Evolutionary conservation across 2,329 filamentous ascomycete genomes (phyloP).

Genomic region (Epichloe hybrida): DNA sequence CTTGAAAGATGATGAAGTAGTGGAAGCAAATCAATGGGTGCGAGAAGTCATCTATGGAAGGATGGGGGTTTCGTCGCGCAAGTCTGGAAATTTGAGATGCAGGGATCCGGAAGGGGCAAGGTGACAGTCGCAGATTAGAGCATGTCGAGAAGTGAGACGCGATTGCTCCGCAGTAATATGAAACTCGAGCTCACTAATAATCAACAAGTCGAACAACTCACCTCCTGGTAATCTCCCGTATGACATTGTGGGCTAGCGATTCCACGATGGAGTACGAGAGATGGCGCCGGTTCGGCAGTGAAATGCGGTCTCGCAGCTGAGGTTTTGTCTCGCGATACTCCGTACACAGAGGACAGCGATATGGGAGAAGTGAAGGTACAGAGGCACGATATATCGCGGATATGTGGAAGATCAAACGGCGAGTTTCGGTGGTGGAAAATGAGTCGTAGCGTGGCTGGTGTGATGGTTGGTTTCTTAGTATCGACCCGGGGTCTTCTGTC

Average conservation of each 20-base stretch:
- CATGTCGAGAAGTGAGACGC: background rate
- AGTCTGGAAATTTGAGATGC: background rate
- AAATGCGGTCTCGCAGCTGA: background rate
- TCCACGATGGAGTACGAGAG: background rate
- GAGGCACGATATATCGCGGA: too few relatives aligned
- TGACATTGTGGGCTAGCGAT: constrained; percentile 1
- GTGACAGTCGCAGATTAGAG: background rate
- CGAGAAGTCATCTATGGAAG: background rate
- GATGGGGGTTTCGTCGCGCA: background rate
- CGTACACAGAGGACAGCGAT: too few relatives aligned
- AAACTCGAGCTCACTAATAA: background rate
- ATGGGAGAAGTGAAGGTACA: too few relatives aligned
- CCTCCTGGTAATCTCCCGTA: background rate
- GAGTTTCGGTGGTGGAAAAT: background rate
- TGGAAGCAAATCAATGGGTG: background rate
- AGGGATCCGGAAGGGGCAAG: background rate
- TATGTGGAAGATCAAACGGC: background rate
- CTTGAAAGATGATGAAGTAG: background rate
- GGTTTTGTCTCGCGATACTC: background rate
- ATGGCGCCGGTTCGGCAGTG: background rate
- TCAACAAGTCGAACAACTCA: background rate
- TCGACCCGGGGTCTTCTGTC: background rate
- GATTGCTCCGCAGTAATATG: background rate
- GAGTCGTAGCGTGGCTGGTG: too few relatives aligned
- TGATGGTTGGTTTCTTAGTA: background rate